Evolutionary conservation across 768 basidiomycete genomes (phyloP).

Genomic region (Flagelloscypha sp.): DNA sequence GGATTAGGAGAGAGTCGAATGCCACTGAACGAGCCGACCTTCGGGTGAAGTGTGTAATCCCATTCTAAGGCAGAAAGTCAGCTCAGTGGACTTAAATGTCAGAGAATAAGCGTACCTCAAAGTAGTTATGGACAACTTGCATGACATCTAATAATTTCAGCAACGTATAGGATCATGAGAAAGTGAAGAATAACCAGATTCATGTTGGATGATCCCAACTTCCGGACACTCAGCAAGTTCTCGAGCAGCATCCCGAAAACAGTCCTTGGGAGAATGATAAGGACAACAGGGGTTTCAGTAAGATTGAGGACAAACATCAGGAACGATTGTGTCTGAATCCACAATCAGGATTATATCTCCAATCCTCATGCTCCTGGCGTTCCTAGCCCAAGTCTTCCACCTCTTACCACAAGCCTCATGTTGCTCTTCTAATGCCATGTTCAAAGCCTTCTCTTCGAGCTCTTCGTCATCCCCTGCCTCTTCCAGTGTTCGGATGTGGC

Average conservation of each 20-base stretch:
- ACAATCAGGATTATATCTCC: slow-evolving; percentile 77
- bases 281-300: background rate
- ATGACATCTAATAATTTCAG: slow-evolving; percentile 43
- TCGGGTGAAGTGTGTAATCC: slow-evolving; percentile 39
- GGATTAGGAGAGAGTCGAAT: no score
- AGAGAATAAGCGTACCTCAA: no score
- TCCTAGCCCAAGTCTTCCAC: slow-evolving; percentile 72
- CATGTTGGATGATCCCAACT: slow-evolving; percentile 85
- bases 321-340: slow-evolving; percentile 74
- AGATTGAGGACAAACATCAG: slow-evolving; percentile 38
- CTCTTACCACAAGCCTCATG: slow-evolving; percentile 47
- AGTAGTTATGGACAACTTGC: slow-evolving; percentile 50
- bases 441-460: slow-evolving; percentile 66
- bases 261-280: slow-evolving; percentile 43
- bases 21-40: no score
- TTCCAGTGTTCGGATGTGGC: slow-evolving; percentile 30
- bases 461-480: slow-evolving; percentile 30
- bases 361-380: slow-evolving; percentile 65
- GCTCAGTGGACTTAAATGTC: no score
- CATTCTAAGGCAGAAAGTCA: no score
- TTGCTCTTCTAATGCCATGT: slow-evolving; percentile 67
- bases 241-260: slow-evolving; percentile 82
- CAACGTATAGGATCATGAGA: no score
- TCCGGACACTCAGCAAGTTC: slow-evolving; percentile 78
- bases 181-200: slow-evolving; percentile 49